Base-by-base conservation (phyloP, 768 basidiomycete species). In the Suillus discolor region DNA sequence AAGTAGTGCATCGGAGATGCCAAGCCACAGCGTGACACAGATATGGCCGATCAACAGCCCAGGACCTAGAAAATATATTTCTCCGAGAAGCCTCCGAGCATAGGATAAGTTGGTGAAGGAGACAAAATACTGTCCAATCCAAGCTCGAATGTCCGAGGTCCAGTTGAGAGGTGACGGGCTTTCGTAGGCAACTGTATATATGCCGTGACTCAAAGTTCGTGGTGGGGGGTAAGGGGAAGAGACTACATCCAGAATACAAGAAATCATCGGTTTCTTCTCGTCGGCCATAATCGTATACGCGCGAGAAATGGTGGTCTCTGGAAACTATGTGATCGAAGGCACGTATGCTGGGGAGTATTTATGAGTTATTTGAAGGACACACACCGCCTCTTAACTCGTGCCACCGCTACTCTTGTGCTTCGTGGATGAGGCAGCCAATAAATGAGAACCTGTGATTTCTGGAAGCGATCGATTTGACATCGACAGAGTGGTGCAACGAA, bases 1-100 rank as follows among this genome's bases (percentile, higher is more conserved):
- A 6, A 78, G 76, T 15, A 82, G 57, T 1, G 78, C 79, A 2
- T 77, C 71, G n/a, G 75, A 70, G 18, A 77, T 38, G 41, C 77
- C 69, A 18, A 66, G 49, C 79, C 80, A 79, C 7, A 77, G 12
- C 23, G 69, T 69, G 18, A 72, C 75, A 4, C 74, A 44, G 42
- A 79, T 63, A 60, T 79, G 79, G 2, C 53, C 57, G 12, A 60
- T 36, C 20, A 74, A 67, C 16, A 67, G 45, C 13, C 4, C 53
- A 4, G 75, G 74, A 0, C 73, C 74, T 23, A 76, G 69, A 39
- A 28, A 31, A 61, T 68, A 49, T 20, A 71, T 61, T 60, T 75
- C 74, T 4, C 38, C n/a, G 8, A 74, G 23, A 2, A 69, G 60
- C 41, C 66, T 61, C 31, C 18, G 16, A 25, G 61, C 64, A 38